These are phyloP conservation scores for Chlorociboria aeruginascens DNA, from an alignment of 495 filamentous ascomycete genomes.

Conservation along the genomic window DNA sequence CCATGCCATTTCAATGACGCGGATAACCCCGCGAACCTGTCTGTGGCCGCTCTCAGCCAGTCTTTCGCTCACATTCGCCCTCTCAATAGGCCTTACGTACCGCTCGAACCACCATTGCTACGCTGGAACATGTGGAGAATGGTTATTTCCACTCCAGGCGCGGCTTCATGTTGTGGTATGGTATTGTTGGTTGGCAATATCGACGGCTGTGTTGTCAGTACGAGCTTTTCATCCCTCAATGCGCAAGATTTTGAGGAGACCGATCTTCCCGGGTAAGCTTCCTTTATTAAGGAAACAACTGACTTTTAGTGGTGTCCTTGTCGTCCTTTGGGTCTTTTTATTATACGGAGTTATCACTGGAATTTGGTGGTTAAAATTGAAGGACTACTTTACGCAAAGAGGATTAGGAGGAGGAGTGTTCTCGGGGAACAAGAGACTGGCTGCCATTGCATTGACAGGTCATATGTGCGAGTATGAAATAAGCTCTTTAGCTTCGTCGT, in stretches of 20 bases:
- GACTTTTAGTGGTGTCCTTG: conserved; percentile 13
- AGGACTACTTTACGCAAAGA: conserved; percentile 17
- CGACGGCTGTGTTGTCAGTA: conserved; percentile 20
- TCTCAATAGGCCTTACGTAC: conserved; percentile 24
- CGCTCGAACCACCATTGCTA: conserved; percentile 24
- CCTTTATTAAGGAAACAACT: conserved; percentile 20
- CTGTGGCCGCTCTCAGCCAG: conserved; percentile 22
- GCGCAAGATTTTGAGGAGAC: conserved; percentile 12
- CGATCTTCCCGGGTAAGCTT: conserved; percentile 10
- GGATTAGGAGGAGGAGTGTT: conserved; percentile 11
- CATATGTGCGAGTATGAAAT: conserved; percentile 15
- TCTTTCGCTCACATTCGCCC: conserved; percentile 20
- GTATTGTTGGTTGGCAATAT: conserved; percentile 23
- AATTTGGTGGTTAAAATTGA: conserved; percentile 22
- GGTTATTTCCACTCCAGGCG: conserved; percentile 24
- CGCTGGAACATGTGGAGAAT: conserved; percentile 24
- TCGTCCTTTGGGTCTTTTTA: conserved; percentile 18
- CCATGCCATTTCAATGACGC: background rate
- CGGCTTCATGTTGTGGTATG: conserved; percentile 24
- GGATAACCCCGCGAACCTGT: conserved; percentile 24
- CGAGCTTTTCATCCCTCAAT: conserved; percentile 22
- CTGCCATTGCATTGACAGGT: conserved; percentile 22
- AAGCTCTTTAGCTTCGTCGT: too few species aligned
- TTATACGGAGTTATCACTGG: conserved; percentile 21
- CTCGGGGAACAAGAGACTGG: conserved; percentile 14